A percentile compares a stretch with the other conserved stretches of the same genome.
phyloP scores from a whole-genome alignment of 2,329 filamentous ascomycete species.

The Myriosclerotinia scirpicola region DNA sequence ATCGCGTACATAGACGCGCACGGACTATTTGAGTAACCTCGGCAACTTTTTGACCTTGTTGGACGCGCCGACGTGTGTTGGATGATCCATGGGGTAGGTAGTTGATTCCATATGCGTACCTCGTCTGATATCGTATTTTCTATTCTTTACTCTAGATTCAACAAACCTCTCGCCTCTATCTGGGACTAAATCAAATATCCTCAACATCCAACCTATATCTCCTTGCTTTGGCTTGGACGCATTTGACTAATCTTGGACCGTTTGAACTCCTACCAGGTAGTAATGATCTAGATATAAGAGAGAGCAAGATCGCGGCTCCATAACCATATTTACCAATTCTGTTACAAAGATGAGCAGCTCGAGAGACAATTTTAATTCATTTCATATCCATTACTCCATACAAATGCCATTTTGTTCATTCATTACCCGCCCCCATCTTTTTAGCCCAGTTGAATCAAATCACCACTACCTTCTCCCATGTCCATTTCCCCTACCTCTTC shows the following conservation, averaged over 20 bases:
- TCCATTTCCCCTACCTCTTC: constrained; percentile 30
- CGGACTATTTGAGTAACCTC: not conserved
- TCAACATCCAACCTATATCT: too few species aligned
- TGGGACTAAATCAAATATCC: not conserved
- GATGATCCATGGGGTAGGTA: too few species aligned
- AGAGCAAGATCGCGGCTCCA: too few species aligned
- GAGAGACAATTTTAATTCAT: constrained; percentile 15
- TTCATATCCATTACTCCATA: constrained; percentile 7
- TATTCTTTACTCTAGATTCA: not conserved
- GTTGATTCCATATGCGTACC: too few species aligned
- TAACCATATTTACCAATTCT: too few species aligned
- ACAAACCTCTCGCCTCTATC: not conserved
- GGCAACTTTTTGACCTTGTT: constrained; percentile 7
- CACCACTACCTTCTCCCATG: constrained; percentile 8
- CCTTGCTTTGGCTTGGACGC: too few species aligned
- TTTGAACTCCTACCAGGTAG: too few species aligned
- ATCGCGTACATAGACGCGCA: constrained; percentile 3
- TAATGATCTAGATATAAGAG: too few species aligned
- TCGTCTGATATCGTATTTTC: too few species aligned
- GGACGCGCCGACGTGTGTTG: not conserved
- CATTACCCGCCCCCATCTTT: constrained; percentile 1
- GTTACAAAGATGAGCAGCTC: not conserved
- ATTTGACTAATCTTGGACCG: too few species aligned
- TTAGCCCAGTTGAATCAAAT: not conserved
- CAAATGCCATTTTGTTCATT: constrained; percentile 9